These are phyloP conservation scores for Aspergillus sp. DNA, from an alignment of 2,329 filamentous ascomycete genomes.

Conservation along the genomic window DNA sequence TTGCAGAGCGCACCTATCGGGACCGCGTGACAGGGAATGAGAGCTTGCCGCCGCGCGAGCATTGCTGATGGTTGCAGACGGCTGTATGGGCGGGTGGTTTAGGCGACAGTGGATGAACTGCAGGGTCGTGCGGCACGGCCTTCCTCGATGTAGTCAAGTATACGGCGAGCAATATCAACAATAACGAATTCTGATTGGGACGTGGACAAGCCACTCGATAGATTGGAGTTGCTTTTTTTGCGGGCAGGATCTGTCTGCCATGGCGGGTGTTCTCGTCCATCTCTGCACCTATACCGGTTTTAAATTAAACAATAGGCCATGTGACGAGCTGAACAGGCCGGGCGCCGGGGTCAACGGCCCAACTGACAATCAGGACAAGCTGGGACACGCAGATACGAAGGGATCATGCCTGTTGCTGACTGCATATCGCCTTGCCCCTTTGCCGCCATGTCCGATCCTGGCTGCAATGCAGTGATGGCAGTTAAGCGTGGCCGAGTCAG, in stretches of 20 bases:
- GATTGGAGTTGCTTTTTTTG: neutral
- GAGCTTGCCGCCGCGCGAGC: neutral
- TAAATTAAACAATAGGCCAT: neutral
- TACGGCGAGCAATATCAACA: neutral
- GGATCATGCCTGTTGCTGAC: neutral
- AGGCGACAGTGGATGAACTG: neutral
- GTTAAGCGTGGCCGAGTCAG: neutral
- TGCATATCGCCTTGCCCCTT: neutral
- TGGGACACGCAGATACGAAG: neutral
- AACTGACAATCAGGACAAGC: neutral
- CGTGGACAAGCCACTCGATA: neutral
- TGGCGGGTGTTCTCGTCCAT: neutral
- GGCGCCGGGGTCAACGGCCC: neutral
- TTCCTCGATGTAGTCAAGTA: neutral
- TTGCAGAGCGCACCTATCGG: constrained; percentile 1
- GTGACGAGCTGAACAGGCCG: neutral
- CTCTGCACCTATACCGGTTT: neutral
- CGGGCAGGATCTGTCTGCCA: neutral
- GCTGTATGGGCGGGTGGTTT: neutral
- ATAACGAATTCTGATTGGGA: neutral
- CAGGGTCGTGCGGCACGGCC: neutral
- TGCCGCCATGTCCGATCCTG: neutral
- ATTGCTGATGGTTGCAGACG: neutral
- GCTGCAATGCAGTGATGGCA: neutral
- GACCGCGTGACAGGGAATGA: constrained; percentile 3